Evolutionary conservation across 495 filamentous ascomycete species (phyloP), one percentile per base, ranked within the genome.

Genomic region (Xylaria flabelliformis): DNA sequence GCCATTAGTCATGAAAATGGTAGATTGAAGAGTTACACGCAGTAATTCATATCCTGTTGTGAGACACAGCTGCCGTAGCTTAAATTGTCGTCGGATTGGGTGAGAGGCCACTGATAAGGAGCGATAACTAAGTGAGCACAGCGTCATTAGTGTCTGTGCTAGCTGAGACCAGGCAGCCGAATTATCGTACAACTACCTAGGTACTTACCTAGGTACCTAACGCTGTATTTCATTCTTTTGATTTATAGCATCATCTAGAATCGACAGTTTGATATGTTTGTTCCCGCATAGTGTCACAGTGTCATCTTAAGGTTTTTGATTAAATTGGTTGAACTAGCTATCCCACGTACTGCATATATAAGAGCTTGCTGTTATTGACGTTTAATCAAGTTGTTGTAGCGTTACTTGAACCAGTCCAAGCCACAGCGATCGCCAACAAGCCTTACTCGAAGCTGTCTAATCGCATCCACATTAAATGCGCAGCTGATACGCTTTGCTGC

Each of bases 101-200:
- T 21, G 58, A 39, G 32, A 21, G 32, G 58, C 58, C 34, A 8
- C 17, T 39, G 58, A 61, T 61, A 61, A 39, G 19, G 58, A 12
- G 6, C 58, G 58, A 61, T 61, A 61, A 61, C 32, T 39, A 61
- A 17, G 32, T 17, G 34, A n/a, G 58, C 10, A 34, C 34, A 61
- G 58, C 58, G 58, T 61, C 58, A 61, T 39, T 61, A 39, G 58
- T 9, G 58, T 21, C 26, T 29, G 24, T 32, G 26, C 53, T 56
- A 32, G 58, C 32, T 39, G 32, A 61, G 32, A 61, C 63, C 26
- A 65, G 63, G 63, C 63, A 65, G 44, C 63, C 63, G 63, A 65
- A 65, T 65, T 65, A 65, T 13, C 12, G 39, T 39, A 39, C 36
- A 42, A 41, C 41, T 9, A 34, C 34, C 13, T n/a, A n/a, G n/a